Evolutionary conservation across 257 asterid genomes (phyloP).

Genomic region (Nicotiana attenuata): DNA sequence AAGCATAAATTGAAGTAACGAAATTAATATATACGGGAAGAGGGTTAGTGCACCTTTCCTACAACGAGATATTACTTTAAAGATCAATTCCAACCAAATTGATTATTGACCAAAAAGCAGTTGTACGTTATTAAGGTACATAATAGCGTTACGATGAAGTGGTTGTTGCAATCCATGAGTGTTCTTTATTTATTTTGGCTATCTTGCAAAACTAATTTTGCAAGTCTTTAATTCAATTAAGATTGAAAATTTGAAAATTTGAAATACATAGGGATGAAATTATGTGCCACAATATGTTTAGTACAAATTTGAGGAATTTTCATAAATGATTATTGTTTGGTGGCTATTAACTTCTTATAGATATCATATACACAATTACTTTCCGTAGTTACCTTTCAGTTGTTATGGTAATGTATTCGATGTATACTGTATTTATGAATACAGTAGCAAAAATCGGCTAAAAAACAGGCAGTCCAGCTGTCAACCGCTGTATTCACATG

Average conservation of each 20-base stretch:
- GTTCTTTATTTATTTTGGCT: background rate
- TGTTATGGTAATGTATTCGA: no score
- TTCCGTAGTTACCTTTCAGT: no score
- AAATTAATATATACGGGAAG: background rate
- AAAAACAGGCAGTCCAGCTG: no score
- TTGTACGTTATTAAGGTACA: background rate
- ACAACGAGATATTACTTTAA: background rate
- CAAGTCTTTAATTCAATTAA: background rate
- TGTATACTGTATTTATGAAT: no score
- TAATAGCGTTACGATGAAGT: background rate
- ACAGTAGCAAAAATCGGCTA: no score
- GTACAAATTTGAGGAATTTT: no score
- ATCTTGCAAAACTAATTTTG: background rate
- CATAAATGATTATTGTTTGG: no score
- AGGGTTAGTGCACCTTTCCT: background rate
- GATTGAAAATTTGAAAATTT: background rate
- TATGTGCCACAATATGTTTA: background rate
- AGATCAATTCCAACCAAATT: conserved; percentile 2
- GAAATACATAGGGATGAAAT: background rate
- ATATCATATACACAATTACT: no score
- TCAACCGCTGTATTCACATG: no score
- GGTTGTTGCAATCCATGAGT: background rate
- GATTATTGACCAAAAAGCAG: background rate
- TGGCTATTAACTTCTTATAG: no score
- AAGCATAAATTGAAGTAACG: background rate